Percentiles rank a stretch among this genome's conserved stretches.
phyloP scores from a whole-genome alignment of 1,284 basidiomycete genomes.

The Phellopilus nigrolimitatus region DNA sequence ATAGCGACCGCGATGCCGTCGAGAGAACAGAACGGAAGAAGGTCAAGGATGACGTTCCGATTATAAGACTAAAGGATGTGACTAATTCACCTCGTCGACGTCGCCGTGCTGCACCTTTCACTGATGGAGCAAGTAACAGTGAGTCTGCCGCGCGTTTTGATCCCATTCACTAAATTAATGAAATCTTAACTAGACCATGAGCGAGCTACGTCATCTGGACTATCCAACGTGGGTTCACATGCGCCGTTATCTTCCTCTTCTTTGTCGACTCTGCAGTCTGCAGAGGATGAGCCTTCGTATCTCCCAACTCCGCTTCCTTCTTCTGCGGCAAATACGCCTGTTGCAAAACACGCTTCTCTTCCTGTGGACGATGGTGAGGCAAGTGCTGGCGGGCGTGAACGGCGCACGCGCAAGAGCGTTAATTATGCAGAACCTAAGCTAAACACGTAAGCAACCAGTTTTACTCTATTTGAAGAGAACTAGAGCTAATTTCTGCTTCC shows the following conservation, averaged over 20 bases:
- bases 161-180: neutral
- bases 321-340: conserved; percentile 35
- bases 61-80: conserved; percentile 56
- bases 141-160: conserved; percentile 7
- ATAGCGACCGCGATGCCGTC: conserved; percentile 28
- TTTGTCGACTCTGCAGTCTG: neutral
- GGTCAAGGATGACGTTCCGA: conserved; percentile 29
- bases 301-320: conserved; percentile 43
- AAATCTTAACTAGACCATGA: neutral
- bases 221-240: neutral
- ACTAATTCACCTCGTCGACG: conserved; percentile 51
- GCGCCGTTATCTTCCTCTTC: conserved; percentile 11
- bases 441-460: conserved; percentile 63
- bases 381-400: conserved; percentile 48
- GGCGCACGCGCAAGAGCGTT: conserved; percentile 72
- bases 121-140: conserved; percentile 36
- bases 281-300: conserved; percentile 28
- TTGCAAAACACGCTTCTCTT: conserved; percentile 32
- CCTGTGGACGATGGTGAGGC: conserved; percentile 34
- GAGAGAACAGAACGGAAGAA: conserved; percentile 27
- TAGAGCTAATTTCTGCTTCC: conserved; percentile 15
- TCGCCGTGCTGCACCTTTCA: conserved; percentile 32
- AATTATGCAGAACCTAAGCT: conserved; percentile 89
- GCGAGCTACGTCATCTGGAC: neutral
- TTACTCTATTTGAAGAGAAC: conserved; percentile 5